These are phyloP conservation scores for Pichia manshurica DNA, from an alignment of 805 yeast genomes.

Conservation along the genomic window DNA sequence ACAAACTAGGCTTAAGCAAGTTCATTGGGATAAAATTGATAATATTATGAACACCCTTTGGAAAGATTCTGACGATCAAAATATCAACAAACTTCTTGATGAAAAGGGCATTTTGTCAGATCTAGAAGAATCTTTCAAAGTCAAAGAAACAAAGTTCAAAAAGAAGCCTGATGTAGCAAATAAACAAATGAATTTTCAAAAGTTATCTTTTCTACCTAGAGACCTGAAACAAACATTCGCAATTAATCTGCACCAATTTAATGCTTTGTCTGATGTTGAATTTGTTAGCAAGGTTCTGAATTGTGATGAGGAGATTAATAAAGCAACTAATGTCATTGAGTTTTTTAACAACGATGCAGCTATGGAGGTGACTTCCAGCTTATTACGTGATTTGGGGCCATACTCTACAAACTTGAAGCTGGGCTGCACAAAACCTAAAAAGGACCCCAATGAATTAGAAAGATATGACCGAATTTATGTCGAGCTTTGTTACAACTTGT, in stretches of 20 bases:
- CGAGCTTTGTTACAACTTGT: conserved; percentile 61
- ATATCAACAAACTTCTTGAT: conserved; percentile 44
- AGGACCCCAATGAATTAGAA: conserved; percentile 52
- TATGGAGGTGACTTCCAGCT: conserved; percentile 49
- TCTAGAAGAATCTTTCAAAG: conserved; percentile 54
- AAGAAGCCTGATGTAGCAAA: conserved; percentile 30
- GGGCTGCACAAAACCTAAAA: conserved; percentile 39
- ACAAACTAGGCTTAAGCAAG: conserved; percentile 54
- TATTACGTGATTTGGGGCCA: conserved; percentile 56
- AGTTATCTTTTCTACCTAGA: conserved; percentile 54
- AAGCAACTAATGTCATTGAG: conserved; percentile 55
- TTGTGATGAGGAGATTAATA: conserved; percentile 53
- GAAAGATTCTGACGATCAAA: conserved; percentile 41
- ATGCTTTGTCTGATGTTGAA: conserved; percentile 46
- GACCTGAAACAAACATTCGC: conserved; percentile 78
- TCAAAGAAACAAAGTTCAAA: conserved; percentile 24
- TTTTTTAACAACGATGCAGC: conserved; percentile 66
- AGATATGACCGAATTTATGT: conserved; percentile 67
- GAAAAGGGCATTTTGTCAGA: conserved; percentile 60
- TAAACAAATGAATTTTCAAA: conserved; percentile 23
- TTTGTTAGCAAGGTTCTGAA: conserved; percentile 48
- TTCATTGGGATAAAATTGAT: conserved; percentile 78
- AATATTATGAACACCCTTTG: conserved; percentile 57
- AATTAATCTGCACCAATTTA: conserved; percentile 64
- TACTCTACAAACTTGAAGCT: conserved; percentile 48